phyloP scores from a whole-genome alignment of 2,329 filamentous ascomycete species.

The Aspergillus eucalypticola region DNA sequence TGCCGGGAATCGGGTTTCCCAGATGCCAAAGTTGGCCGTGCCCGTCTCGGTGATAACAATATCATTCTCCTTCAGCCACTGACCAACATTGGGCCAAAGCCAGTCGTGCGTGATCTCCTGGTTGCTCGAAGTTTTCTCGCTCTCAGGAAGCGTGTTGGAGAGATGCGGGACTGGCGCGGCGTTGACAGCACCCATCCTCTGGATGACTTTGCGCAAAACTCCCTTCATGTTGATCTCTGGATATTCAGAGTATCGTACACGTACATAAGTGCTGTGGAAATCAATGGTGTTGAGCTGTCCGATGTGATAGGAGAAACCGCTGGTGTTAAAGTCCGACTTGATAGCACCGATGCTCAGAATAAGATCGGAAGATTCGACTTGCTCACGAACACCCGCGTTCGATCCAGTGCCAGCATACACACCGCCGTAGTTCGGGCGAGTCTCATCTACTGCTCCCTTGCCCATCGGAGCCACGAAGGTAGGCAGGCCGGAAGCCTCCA shows the following conservation, averaged over 20 bases:
- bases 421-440: constrained; percentile 72
- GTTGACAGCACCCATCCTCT: constrained; percentile 58
- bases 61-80: constrained; percentile 71
- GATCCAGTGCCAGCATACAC: constrained; percentile 82
- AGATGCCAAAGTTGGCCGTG: constrained; percentile 84
- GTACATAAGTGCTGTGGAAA: constrained; percentile 74
- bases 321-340: constrained; percentile 51
- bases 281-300: constrained; percentile 80
- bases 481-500: constrained; percentile 72
- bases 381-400: constrained; percentile 51
- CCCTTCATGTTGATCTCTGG: constrained; percentile 77
- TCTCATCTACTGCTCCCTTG: constrained; percentile 79
- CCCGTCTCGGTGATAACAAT: constrained; percentile 85
- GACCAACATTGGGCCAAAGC: constrained; percentile 74
- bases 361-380: constrained; percentile 44
- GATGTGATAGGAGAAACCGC: constrained; percentile 80
- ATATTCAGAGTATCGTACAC: constrained; percentile 77
- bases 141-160: constrained; percentile 53
- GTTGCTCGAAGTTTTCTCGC: constrained; percentile 32
- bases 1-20: constrained; percentile 76
- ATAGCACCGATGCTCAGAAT: constrained; percentile 47
- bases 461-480: constrained; percentile 91
- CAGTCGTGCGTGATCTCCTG: constrained; percentile 52
- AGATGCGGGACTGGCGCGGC: constrained; percentile 55
- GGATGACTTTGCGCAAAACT: constrained; percentile 70